phyloP scores from a whole-genome alignment of 75 land plant genomes.

The Azolla pinnata region DNA sequence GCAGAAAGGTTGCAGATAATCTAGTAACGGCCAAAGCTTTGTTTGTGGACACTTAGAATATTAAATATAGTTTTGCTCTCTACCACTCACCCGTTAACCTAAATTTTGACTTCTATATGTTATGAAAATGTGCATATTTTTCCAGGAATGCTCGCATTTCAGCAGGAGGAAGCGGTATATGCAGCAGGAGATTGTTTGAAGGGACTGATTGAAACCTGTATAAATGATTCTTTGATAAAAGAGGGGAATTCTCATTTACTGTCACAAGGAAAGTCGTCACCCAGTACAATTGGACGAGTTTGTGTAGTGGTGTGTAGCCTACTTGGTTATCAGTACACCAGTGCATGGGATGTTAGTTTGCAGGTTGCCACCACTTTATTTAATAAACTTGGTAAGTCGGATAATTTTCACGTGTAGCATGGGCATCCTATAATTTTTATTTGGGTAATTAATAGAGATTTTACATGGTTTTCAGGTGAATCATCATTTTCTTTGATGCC shows the following conservation, averaged over 20 bases:
- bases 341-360: conserved; percentile 75
- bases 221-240: conserved; percentile 63
- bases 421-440: not conserved
- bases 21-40: too few species aligned
- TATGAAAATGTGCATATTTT: too few species aligned
- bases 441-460: not conserved
- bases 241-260: conserved; percentile 48
- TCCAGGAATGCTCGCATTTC: conserved; percentile 62
- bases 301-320: conserved; percentile 58
- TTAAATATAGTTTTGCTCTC: too few species aligned
- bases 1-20: too few species aligned
- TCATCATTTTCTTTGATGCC: conserved; percentile 47
- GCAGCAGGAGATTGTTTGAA: conserved; percentile 62
- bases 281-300: conserved; percentile 65
- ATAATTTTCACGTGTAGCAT: not conserved
- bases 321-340: conserved; percentile 56
- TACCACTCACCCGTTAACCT: too few species aligned
- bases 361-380: conserved; percentile 68
- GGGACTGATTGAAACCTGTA: conserved; percentile 43
- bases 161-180: conserved; percentile 75
- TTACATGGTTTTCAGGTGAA: conserved; percentile 28
- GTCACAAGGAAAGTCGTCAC: conserved; percentile 18
- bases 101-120: too few species aligned
- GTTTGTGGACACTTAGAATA: too few species aligned
- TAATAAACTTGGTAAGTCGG: conserved; percentile 53